Percentiles rank a stretch among this genome's conserved stretches.
These are phyloP conservation scores for Wickerhamiella domercqiae DNA, from an alignment of 805 yeast genomes.

Conservation along the genomic window DNA sequence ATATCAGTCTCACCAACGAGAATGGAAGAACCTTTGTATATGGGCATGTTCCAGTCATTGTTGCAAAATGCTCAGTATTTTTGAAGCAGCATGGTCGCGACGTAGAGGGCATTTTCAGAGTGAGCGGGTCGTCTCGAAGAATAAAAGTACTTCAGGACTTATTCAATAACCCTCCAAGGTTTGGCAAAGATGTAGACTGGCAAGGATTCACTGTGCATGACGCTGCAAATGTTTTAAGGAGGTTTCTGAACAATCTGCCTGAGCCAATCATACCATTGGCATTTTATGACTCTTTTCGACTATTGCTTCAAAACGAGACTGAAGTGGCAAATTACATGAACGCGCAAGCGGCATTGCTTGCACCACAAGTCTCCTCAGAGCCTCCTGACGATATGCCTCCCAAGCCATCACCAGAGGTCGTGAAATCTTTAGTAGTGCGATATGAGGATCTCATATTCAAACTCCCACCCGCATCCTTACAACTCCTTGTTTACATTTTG, in stretches of 20 bases:
- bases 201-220: constrained; percentile 92
- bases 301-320: constrained; percentile 48
- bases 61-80: constrained; percentile 88
- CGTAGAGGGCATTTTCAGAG: constrained; percentile 83
- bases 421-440: constrained; percentile 31
- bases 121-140: constrained; percentile 81
- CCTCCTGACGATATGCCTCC: background rate
- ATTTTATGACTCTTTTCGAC: constrained; percentile 62
- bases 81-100: constrained; percentile 55
- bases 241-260: constrained; percentile 74
- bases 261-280: constrained; percentile 81
- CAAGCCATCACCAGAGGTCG: constrained; percentile 1
- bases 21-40: constrained; percentile 51
- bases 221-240: constrained; percentile 77
- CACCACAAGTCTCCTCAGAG: background rate
- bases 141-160: constrained; percentile 70
- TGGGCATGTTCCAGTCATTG: constrained; percentile 82
- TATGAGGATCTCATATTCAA: constrained; percentile 53
- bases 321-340: constrained; percentile 52
- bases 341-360: constrained; percentile 28
- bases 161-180: constrained; percentile 78
- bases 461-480: constrained; percentile 66
- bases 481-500: constrained; percentile 67
- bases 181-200: constrained; percentile 81
- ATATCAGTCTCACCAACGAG: constrained; percentile 43